Base-by-base conservation (phyloP, 176 grass and related monocot genomes). In the Musa beccarii region DNA sequence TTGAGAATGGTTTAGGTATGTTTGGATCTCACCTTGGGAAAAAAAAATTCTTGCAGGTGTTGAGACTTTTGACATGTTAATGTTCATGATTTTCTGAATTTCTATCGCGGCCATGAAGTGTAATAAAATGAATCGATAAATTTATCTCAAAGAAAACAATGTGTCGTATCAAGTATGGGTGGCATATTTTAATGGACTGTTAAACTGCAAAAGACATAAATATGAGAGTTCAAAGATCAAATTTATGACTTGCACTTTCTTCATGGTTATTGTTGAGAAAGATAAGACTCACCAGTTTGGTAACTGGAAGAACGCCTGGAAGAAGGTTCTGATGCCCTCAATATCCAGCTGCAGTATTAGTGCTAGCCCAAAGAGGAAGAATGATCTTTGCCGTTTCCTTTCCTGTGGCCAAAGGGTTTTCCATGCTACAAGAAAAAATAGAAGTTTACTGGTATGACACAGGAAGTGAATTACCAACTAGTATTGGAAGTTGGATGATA, bases 291-390 rank as follows among this genome's bases (percentile, higher is more conserved):
- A 99, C 91, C 95, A 99, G 74, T 81, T 99, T 4, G 95, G 95
- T 69, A 99, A 78, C 51, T 81, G 81, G 74, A 99, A 99, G 80
- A 99, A 99, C 34, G 75, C 85, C 10, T 89, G 84, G 19, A 99
- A 99, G 76, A 99, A 99, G 55, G 86, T 84, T 84, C 89, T 92
- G 68, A 94, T 94, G 71, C 90, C 95, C 87, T 94, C 83, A 7
- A 92, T 94, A 81, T 99, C 84, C 17, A 99, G 80, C 80, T 94
- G 91, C 49, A 89, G 80, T 87, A 99, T 99, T 69, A 99, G 63
- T 8, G 90, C 84, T 50, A 99, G 78, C 65, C 95, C 95, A 29
- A 99, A 99, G 51, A 94, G 90, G 83, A 99, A 99, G 85, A 99
- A 99, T 54, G 95, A 75, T 17, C 95, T 85, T 52, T 99, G 95